Base-by-base conservation (phyloP, 2,329 filamentous ascomycete genomes). In the Sclerotinia trifoliorum region DNA sequence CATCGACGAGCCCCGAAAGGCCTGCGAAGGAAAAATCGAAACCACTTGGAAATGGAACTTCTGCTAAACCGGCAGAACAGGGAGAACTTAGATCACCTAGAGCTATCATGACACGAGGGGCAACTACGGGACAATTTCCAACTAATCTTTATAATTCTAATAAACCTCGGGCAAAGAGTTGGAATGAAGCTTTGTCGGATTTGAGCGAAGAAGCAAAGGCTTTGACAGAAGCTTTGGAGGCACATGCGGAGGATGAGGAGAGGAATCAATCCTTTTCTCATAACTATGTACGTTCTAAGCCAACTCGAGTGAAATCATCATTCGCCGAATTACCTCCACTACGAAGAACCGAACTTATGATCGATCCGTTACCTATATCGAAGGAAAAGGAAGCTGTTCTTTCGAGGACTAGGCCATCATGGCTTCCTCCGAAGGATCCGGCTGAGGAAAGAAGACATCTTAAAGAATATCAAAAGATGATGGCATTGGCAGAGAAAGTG, bases 401-500 rank as follows among this genome's bases (percentile, higher is more conserved):
- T 29, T 93, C 90, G 32, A 85, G 92, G 24, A 95, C 92, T 2
- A 84, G 92, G 49, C 92, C 92, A 0, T 93, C 90, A 1, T 95
- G 92, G 92, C 82, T 95, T 2, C 92, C 92, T 0, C 92, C 92
- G 1, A 95, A 95, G 80, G 89, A 95, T 72, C 94, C 93, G 2
- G 91, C 91, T 66, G 95, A 99, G 79, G 95, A 99, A 80, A 91
- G 87, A 77, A 90, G 89, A 73, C 95, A 99, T 79, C 78, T 99
- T 72, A 93, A 87, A 75, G 88, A 95, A 77, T 95, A 94, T 77
- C 89, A 94, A 79, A 88, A 85, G 78, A 94, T 95, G 90, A 92
- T 94, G 89, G 84, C 83, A 0, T 82, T 81, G 56, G 88, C 86
- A 72, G 78, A 82, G 64, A 86, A 87, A 74, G 84, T 86, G 0